A percentile compares a stretch with the other conserved stretches of the same genome.
phyloP scores from a whole-genome alignment of 192 early-diverging fungal species.

The Spinellus fusiger region DNA sequence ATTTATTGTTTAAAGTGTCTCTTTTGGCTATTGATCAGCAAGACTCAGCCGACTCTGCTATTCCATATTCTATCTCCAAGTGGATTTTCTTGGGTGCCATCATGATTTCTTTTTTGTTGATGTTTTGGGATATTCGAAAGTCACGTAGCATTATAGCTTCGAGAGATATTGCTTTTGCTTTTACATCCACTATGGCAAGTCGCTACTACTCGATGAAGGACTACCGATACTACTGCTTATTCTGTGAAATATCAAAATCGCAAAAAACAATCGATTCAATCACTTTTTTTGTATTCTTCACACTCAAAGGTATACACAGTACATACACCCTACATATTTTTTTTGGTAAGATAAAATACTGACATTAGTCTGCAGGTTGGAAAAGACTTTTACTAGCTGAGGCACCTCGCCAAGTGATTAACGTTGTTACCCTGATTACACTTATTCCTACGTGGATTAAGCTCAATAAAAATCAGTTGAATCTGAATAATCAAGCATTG shows the following conservation, averaged over 20 bases:
- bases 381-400: conserved; percentile 81
- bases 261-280: conserved; percentile 57
- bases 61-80: conserved; percentile 33
- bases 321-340: neutral
- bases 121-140: conserved; percentile 66
- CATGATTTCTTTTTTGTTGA: conserved; percentile 58
- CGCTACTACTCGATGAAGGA: conserved; percentile 69
- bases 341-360: neutral
- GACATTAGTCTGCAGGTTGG: conserved; percentile 54
- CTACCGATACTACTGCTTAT: conserved; percentile 81
- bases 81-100: conserved; percentile 59
- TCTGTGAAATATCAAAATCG: conserved; percentile 65
- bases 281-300: conserved; percentile 84
- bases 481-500: conserved; percentile 9
- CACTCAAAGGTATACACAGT: conserved; percentile 56
- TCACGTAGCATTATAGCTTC: conserved; percentile 56
- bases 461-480: conserved; percentile 6
- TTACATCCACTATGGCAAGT: conserved; percentile 68
- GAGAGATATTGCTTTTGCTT: conserved; percentile 70
- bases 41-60: conserved; percentile 9
- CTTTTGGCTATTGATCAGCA: conserved; percentile 22
- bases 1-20: conserved; percentile 13
- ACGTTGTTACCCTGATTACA: conserved; percentile 42
- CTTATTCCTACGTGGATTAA: conserved; percentile 26
- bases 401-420: conserved; percentile 75